A percentile compares a stretch with the other conserved stretches of the same genome.
phyloP scores from a whole-genome alignment of 176 grass and related monocot genomes.

The Oryza australiensis region DNA sequence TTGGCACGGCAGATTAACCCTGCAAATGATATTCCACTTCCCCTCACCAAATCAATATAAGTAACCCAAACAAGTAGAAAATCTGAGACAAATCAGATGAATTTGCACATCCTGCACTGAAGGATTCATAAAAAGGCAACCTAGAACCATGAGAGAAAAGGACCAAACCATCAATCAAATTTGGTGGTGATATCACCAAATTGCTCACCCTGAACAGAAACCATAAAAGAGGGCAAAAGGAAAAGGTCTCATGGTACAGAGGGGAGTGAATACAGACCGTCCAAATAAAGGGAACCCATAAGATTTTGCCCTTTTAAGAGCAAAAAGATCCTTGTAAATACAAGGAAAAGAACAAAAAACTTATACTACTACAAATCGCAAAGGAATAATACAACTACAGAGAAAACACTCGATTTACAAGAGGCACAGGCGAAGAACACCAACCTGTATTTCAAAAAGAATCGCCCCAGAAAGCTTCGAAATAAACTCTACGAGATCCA shows the following conservation, averaged over 20 bases:
- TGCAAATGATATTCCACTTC: neutral
- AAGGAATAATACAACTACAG: neutral
- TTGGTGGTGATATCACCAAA: slow-evolving; percentile 16
- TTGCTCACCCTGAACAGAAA: slow-evolving; percentile 25
- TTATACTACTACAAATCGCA: neutral
- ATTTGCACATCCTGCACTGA: neutral
- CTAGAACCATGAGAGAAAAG: slow-evolving; percentile 5
- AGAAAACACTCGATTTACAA: neutral
- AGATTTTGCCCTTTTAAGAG: neutral
- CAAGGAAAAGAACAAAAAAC: neutral
- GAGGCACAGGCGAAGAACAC: neutral
- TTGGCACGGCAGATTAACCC: neutral
- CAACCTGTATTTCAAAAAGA: neutral
- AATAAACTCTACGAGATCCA: neutral
- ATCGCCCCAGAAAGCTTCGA: neutral
- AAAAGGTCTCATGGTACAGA: neutral
- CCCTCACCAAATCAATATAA: neutral
- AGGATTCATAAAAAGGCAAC: slow-evolving; percentile 19
- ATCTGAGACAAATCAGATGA: slow-evolving; percentile 15
- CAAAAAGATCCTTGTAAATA: neutral
- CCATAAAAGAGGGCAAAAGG: slow-evolving; percentile 6
- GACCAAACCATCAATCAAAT: neutral
- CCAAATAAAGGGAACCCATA: neutral
- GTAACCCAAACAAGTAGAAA: neutral
- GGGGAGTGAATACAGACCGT: neutral